Conservation (phyloP, 2,329 filamentous ascomycete species). For the Tolypocladium pustulatum region DNA sequence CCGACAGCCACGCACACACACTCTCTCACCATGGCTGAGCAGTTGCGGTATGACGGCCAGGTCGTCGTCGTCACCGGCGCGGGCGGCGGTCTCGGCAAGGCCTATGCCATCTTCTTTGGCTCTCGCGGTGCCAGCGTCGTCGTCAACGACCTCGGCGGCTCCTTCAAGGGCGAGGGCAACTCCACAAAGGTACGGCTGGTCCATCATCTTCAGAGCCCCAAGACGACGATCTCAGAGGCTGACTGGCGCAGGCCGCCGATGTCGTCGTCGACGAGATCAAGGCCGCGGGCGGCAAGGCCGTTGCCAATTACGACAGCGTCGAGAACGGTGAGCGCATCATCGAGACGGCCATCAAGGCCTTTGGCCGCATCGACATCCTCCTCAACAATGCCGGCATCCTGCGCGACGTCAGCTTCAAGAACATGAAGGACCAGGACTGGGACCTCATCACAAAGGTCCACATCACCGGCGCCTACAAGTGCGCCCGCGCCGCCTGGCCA, state of each 20-base stretch:
- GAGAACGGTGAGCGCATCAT: constrained; percentile 92
- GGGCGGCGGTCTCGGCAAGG: constrained; percentile 68
- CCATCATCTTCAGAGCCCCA: neutral
- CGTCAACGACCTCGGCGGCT: constrained; percentile 90
- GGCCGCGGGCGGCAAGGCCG: constrained; percentile 83
- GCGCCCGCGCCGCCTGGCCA: constrained; percentile 87
- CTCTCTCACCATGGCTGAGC: constrained; percentile 42
- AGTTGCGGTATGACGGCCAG: constrained; percentile 75
- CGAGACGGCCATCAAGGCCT: constrained; percentile 70
- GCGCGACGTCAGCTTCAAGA: constrained; percentile 94
- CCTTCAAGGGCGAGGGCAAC: constrained; percentile 84
- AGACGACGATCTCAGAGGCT: neutral
- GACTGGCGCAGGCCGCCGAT: constrained; percentile 57
- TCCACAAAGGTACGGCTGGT: constrained; percentile 61
- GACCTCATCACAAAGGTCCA: constrained; percentile 90
- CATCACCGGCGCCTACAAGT: constrained; percentile 91
- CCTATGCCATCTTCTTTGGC: constrained; percentile 83
- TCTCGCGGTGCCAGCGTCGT: constrained; percentile 89
- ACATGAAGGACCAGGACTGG: constrained; percentile 96
- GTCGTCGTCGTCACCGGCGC: constrained; percentile 76
- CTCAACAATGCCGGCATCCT: constrained; percentile 98
- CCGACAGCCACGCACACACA: constrained; percentile 5
- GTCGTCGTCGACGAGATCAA: constrained; percentile 76
- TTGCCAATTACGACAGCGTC: constrained; percentile 94
- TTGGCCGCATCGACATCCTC: constrained; percentile 83